These are phyloP conservation scores for Phytophthora idaei DNA, from an alignment of 352 stramenopile species.

Conservation along the genomic window DNA sequence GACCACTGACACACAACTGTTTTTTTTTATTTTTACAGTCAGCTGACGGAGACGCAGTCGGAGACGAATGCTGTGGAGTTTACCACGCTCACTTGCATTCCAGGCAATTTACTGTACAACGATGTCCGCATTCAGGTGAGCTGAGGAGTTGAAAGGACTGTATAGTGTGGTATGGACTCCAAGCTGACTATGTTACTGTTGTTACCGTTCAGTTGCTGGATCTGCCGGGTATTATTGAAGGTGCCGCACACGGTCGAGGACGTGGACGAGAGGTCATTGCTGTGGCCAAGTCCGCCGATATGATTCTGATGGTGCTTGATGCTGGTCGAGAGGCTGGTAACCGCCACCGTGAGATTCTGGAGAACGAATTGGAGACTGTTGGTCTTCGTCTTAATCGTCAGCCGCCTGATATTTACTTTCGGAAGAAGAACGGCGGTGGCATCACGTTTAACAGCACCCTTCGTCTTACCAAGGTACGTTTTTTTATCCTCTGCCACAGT, in stretches of 20 bases:
- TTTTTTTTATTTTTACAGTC: constrained; percentile 43
- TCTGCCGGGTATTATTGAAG: constrained; percentile 99
- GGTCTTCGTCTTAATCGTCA: constrained; percentile 97
- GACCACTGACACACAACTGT: background rate
- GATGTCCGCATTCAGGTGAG: constrained; percentile 95
- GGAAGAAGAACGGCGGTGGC: constrained; percentile 94
- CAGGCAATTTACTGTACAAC: constrained; percentile 96
- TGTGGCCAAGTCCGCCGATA: constrained; percentile 97
- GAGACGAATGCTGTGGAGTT: constrained; percentile 98
- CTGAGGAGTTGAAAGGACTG: constrained; percentile 14
- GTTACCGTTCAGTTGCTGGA: constrained; percentile 90
- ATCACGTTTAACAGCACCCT: constrained; percentile 97
- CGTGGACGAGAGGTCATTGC: constrained; percentile 99
- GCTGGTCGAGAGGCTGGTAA: constrained; percentile 98
- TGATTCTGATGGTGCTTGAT: constrained; percentile 99
- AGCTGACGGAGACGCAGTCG: constrained; percentile 96
- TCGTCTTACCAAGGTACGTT: constrained; percentile 92
- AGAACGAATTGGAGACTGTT: constrained; percentile 98
- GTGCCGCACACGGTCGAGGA: constrained; percentile 97
- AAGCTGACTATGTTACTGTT: constrained; percentile 2
- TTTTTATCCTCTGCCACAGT: background rate
- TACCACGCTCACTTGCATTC: constrained; percentile 98
- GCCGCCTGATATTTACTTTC: constrained; percentile 97
- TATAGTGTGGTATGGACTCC: background rate
- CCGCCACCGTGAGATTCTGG: constrained; percentile 95